Conservation (phyloP, 768 basidiomycete species). For the Russula compacta region DNA sequence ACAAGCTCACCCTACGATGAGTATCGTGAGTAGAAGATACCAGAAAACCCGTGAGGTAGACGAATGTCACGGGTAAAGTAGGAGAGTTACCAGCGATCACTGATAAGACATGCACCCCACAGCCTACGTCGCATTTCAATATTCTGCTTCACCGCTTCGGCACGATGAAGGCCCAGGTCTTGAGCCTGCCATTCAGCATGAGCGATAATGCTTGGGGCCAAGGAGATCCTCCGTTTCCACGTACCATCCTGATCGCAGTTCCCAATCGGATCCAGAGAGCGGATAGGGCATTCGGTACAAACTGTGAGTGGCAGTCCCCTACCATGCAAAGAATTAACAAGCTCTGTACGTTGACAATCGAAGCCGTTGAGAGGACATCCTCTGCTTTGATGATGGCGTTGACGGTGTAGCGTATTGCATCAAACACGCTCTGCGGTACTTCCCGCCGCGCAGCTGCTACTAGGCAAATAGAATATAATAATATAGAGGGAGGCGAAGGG, state of each 20-base stretch:
- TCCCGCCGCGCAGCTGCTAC: slow-evolving; percentile 82
- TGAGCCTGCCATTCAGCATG: slow-evolving; percentile 56
- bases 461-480: slow-evolving; percentile 91
- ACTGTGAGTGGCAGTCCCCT: slow-evolving; percentile 86
- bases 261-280: slow-evolving; percentile 81
- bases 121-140: slow-evolving; percentile 83
- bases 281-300: slow-evolving; percentile 76
- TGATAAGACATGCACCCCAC: slow-evolving; percentile 92
- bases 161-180: slow-evolving; percentile 90
- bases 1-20: slow-evolving; percentile 63
- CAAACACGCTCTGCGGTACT: slow-evolving; percentile 79
- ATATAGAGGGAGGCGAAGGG: slow-evolving; percentile 63
- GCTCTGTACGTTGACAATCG: slow-evolving; percentile 80
- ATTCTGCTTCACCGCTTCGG: slow-evolving; percentile 75
- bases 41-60: neutral
- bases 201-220: neutral
- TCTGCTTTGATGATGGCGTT: slow-evolving; percentile 82
- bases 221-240: slow-evolving; percentile 24
- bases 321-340: slow-evolving; percentile 80
- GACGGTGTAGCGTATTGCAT: slow-evolving; percentile 79
- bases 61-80: slow-evolving; percentile 2
- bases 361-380: slow-evolving; percentile 82
- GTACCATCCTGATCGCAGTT: slow-evolving; percentile 86
- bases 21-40: slow-evolving; percentile 12
- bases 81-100: slow-evolving; percentile 74